phyloP scores from a whole-genome alignment of 2,329 filamentous ascomycete genomes.

The Sordariomycetes sp. region DNA sequence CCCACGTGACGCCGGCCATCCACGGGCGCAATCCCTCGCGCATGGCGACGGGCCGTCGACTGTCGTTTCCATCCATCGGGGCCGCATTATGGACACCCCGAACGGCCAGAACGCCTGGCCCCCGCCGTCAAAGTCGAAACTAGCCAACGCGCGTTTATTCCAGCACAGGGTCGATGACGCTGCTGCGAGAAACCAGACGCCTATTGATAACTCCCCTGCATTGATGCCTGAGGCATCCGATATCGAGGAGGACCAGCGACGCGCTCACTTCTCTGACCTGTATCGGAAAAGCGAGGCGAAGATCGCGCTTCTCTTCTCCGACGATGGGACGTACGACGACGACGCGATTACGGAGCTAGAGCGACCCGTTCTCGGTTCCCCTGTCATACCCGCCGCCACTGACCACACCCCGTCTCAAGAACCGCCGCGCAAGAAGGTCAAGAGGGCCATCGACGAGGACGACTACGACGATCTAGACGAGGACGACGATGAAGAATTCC shows the following conservation, averaged over 20 bases:
- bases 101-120: constrained; percentile 58
- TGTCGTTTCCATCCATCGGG: constrained; percentile 36
- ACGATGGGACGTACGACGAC: constrained; percentile 41
- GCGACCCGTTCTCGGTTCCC: constrained; percentile 22
- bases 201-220: constrained; percentile 34
- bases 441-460: constrained; percentile 71
- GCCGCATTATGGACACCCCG: constrained; percentile 52
- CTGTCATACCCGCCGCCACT: constrained; percentile 40
- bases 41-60: constrained; percentile 43
- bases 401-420: constrained; percentile 49
- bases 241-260: constrained; percentile 58
- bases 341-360: constrained; percentile 42
- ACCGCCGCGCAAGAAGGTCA: constrained; percentile 61
- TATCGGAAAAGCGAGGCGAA: constrained; percentile 69
- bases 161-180: constrained; percentile 50
- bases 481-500: constrained; percentile 56
- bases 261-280: constrained; percentile 64
- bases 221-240: constrained; percentile 54
- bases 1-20: constrained; percentile 34
- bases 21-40: constrained; percentile 40
- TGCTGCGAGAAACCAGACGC: constrained; percentile 36
- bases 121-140: constrained; percentile 40
- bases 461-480: constrained; percentile 82
- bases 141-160: constrained; percentile 36
- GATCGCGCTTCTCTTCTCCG: constrained; percentile 63